These are phyloP conservation scores for Vigna unguiculata DNA, from an alignment of 306 rosid genomes.

Conservation along the genomic window DNA sequence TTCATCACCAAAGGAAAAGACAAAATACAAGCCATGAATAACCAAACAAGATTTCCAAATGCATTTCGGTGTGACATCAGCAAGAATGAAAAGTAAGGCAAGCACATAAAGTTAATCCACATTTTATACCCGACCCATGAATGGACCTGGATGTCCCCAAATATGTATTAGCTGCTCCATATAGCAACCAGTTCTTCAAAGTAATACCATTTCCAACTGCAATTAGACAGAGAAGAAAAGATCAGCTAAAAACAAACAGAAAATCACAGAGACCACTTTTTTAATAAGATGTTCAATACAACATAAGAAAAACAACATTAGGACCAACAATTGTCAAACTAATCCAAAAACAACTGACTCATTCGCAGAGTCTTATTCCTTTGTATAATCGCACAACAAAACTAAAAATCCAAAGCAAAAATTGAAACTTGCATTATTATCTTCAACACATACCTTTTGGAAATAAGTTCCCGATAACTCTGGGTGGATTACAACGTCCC, in stretches of 20 bases:
- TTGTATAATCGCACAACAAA: not conserved
- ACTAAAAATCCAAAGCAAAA: constrained; percentile 6
- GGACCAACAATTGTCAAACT: not conserved
- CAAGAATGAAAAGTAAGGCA: not conserved
- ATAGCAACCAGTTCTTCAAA: constrained; percentile 56
- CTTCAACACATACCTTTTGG: constrained; percentile 54
- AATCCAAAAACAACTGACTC: constrained; percentile 1
- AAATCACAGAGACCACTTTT: not conserved
- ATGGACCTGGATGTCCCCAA: constrained; percentile 59
- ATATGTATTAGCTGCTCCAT: constrained; percentile 60
- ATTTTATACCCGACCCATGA: constrained; percentile 80
- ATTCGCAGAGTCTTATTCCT: not conserved
- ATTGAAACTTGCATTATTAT: not conserved
- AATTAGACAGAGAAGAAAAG: not conserved
- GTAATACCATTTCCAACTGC: constrained; percentile 47
- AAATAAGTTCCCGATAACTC: constrained; percentile 47
- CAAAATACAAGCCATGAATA: constrained; percentile 21
- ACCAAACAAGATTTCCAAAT: constrained; percentile 24
- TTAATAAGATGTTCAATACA: not conserved
- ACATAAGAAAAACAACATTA: constrained; percentile 14
- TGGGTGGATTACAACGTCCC: constrained; percentile 50
- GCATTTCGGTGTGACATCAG: not conserved
- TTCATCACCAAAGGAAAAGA: constrained; percentile 16
- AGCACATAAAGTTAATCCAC: not conserved
- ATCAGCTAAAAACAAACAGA: not conserved